Conservation (phyloP, 768 basidiomycete species). For the Russula sp. region DNA sequence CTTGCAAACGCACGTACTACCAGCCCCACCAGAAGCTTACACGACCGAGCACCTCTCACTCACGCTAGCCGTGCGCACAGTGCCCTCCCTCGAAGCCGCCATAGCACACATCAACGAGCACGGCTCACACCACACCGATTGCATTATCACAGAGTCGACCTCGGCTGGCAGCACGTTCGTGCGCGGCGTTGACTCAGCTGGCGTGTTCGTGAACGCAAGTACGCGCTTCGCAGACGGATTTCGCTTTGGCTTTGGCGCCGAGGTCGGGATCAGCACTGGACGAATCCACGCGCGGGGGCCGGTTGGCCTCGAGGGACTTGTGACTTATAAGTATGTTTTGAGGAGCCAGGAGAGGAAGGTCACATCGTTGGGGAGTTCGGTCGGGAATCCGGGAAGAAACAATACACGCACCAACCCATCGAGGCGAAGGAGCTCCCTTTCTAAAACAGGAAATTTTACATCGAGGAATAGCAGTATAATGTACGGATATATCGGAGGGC, state of each 20-base stretch:
- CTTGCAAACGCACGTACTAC: constrained; percentile 47
- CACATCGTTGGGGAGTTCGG: constrained; percentile 90
- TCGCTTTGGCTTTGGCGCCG: constrained; percentile 94
- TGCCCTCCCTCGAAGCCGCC: constrained; percentile 69
- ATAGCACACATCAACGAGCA: constrained; percentile 89
- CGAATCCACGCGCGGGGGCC: constrained; percentile 96
- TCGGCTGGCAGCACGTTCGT: constrained; percentile 68
- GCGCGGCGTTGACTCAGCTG: constrained; percentile 88
- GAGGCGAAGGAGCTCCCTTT: constrained; percentile 48
- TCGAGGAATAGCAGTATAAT: constrained; percentile 14
- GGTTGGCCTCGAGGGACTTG: constrained; percentile 89
- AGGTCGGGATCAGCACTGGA: constrained; percentile 96
- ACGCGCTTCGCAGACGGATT: constrained; percentile 98
- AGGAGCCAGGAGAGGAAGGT: constrained; percentile 69
- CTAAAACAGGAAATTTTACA: constrained; percentile 30
- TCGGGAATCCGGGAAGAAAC: constrained; percentile 60
- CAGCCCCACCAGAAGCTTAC: constrained; percentile 65
- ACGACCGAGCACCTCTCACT: constrained; percentile 85
- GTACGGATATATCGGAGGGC: constrained; percentile 12
- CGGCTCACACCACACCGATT: constrained; percentile 94
- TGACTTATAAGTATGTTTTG: constrained; percentile 96
- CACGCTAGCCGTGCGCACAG: constrained; percentile 73
- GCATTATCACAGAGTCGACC: constrained; percentile 82
- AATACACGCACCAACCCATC: constrained; percentile 64
- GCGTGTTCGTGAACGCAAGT: constrained; percentile 91